Evolutionary conservation across 257 asterid species (phyloP).

Genomic region (Ajuga chamaepitys): DNA sequence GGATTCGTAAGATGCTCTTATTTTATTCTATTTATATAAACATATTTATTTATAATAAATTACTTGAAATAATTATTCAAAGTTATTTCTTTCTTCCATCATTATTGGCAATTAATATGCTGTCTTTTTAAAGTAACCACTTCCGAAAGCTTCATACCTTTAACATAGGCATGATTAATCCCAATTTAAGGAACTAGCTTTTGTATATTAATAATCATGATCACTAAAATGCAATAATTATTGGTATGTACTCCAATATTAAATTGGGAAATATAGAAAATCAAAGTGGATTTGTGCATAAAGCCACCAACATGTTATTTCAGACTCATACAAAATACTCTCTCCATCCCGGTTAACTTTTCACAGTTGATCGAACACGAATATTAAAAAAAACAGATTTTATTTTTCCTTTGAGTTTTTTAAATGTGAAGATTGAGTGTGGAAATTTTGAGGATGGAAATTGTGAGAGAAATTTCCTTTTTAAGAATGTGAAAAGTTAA

Average conservation of each 20-base stretch:
- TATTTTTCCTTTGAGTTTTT: too few species aligned
- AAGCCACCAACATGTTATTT: conserved; percentile 17
- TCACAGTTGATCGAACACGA: too few species aligned
- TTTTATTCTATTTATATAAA: background rate
- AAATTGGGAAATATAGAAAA: background rate
- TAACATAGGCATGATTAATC: conserved; percentile 18
- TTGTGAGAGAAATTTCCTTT: too few species aligned
- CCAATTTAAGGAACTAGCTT: conserved; percentile 22
- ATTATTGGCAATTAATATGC: conserved; percentile 13
- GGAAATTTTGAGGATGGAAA: too few species aligned
- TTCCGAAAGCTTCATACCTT: conserved; percentile 10
- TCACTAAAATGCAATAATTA: conserved; percentile 7
- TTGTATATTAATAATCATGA: background rate
- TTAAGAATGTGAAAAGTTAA: too few species aligned
- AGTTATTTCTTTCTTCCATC: background rate
- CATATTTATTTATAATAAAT: too few species aligned
- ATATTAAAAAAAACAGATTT: too few species aligned
- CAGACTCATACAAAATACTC: conserved; percentile 5
- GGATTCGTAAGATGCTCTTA: too few species aligned
- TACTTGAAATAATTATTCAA: background rate
- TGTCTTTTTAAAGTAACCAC: conserved; percentile 12
- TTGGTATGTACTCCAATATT: background rate
- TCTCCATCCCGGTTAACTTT: too few species aligned
- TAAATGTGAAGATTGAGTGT: too few species aligned
- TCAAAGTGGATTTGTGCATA: conserved; percentile 14